Evolutionary conservation across 2,329 filamentous ascomycete genomes (phyloP), one percentile per base, ranked within the genome.

Genomic region (Pseudogymnoascus verrucosus): DNA sequence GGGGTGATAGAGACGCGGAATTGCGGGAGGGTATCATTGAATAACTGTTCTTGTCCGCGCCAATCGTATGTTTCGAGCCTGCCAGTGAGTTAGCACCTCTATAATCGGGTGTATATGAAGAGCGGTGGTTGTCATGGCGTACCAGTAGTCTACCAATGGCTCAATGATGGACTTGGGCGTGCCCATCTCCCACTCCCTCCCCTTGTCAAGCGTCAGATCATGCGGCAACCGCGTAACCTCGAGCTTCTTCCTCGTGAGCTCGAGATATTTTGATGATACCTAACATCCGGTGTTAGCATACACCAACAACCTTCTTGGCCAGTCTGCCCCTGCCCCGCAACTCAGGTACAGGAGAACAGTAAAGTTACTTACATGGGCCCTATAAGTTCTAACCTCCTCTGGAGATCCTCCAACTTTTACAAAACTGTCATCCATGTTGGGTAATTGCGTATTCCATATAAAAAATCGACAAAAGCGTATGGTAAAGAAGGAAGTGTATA

Each of bases 41-140:
- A 78, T 42, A 74, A 71, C 6, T 78, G 74, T 73, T 89, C 87
- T 63, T 84, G 79, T 2, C 79, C 75, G 60, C 84, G 80, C 86
- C 87, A 90, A 64, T 82, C 82, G 73, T 88, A 89, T 51, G 82
- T 77, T 65, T 89, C 86, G 34, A 88, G 79, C 86, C 86, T 88
- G 67, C 60, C 5, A 11, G 14, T 28, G 26, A 39, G 51, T 57
- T 57, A 57, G 51, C 1, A 57, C 51, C 44, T 57, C 28, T 57
- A n/a, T 34, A 60, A 23, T 39, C 16, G 7, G 23, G 39, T 10
- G 51, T 34, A 47, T 63, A 26, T 23, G 2, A 39, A 36, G 62
- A 59, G 23, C n/a, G n/a, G 21, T 23, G 21, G 60, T 10, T 34
- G 10, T 14, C 2, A 54, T 60, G 28, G 73, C 78, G 73, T 68